phyloP scores from a whole-genome alignment of 192 early-diverging fungal genomes.

The Gaertneriomyces semiglobifer region DNA sequence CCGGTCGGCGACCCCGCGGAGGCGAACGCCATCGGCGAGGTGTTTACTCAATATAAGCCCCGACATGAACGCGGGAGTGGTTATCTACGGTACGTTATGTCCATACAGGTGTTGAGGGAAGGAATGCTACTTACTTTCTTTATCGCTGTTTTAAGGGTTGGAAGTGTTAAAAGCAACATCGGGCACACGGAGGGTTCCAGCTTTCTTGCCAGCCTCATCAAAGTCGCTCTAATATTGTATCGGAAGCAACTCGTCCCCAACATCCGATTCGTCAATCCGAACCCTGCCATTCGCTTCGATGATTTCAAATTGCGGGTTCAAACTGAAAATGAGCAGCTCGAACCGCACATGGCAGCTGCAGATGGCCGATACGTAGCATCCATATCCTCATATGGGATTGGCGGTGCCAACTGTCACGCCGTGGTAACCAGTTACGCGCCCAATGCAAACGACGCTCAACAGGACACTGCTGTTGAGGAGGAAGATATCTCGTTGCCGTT shows the following conservation, averaged over 20 bases:
- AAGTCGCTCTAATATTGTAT: constrained; percentile 32
- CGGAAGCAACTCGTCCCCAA: constrained; percentile 23
- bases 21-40: constrained; percentile 25
- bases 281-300: constrained; percentile 30
- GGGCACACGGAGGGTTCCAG: constrained; percentile 29
- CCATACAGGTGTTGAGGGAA: too few species aligned
- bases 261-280: constrained; percentile 29
- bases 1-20: constrained; percentile 39
- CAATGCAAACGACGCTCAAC: neutral
- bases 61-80: neutral
- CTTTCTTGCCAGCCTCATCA: constrained; percentile 26
- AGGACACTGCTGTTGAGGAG: neutral
- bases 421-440: constrained; percentile 25
- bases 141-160: constrained; percentile 10
- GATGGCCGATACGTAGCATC: constrained; percentile 30
- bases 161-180: constrained; percentile 35
- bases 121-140: neutral
- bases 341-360: neutral
- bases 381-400: constrained; percentile 29
- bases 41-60: constrained; percentile 11
- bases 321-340: constrained; percentile 25
- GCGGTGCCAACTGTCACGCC: constrained; percentile 30
- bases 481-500: neutral
- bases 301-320: constrained; percentile 26
- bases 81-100: neutral